These are phyloP conservation scores for Brassica rapa DNA, from an alignment of 345 rosid genomes.

Conservation along the genomic window DNA sequence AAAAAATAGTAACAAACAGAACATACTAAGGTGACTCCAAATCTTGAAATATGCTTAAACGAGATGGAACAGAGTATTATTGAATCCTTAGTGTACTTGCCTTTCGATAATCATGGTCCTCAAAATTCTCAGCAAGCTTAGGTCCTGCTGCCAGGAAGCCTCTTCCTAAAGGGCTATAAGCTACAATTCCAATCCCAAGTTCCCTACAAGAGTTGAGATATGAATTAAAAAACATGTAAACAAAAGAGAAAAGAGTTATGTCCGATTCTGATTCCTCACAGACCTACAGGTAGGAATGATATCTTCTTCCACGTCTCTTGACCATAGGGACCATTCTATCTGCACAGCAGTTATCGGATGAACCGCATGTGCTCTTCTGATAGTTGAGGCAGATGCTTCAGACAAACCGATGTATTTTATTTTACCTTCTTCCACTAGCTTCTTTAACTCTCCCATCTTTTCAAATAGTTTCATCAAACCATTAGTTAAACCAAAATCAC, in stretches of 20 bases:
- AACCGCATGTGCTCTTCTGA: constrained; percentile 76
- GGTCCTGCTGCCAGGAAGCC: constrained; percentile 68
- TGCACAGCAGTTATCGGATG: constrained; percentile 71
- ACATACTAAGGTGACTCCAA: not conserved
- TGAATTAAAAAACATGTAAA: not conserved
- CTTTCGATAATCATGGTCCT: constrained; percentile 50
- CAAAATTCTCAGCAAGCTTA: constrained; percentile 49
- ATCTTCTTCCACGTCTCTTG: constrained; percentile 10
- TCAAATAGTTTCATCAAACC: not conserved
- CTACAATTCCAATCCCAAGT: constrained; percentile 49
- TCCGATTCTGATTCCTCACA: not conserved
- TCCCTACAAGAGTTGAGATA: constrained; percentile 18
- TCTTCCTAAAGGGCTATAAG: constrained; percentile 8
- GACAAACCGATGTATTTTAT: constrained; percentile 69
- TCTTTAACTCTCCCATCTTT: constrained; percentile 62
- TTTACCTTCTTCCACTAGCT: constrained; percentile 72
- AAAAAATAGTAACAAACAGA: not conserved
- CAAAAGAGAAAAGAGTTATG: not conserved
- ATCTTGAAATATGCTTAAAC: not conserved
- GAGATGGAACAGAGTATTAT: not conserved
- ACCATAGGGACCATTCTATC: constrained; percentile 63
- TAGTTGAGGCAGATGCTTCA: constrained; percentile 77
- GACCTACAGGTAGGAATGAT: constrained; percentile 1
- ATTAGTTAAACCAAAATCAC: not conserved
- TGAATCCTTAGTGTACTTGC: constrained; percentile 30